Conservation (phyloP, 2,329 filamentous ascomycete species). For the Aspergillus fructus region DNA sequence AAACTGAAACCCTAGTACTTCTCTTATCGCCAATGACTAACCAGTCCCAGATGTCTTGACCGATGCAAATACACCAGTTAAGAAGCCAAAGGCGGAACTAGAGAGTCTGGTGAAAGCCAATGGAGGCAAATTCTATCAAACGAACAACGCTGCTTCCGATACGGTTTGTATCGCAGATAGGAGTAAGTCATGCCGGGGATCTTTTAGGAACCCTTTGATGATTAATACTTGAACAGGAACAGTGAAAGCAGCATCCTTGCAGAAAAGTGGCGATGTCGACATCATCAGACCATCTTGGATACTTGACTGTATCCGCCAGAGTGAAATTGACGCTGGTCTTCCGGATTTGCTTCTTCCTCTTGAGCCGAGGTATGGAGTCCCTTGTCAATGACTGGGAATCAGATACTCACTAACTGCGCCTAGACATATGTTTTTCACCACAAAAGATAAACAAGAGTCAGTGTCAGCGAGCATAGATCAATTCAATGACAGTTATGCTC, state of each 20-base stretch:
- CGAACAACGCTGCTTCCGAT: conserved; percentile 58
- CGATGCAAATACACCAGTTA: conserved; percentile 67
- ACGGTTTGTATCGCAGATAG: conserved; percentile 80
- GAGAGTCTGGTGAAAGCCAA: conserved; percentile 80
- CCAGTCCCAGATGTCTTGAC: conserved; percentile 62
- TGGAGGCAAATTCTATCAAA: conserved; percentile 77
- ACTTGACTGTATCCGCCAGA: conserved; percentile 70
- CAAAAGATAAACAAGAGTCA: conserved; percentile 53
- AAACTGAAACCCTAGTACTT: conserved; percentile 16
- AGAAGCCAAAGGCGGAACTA: conserved; percentile 74
- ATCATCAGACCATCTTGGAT: conserved; percentile 82
- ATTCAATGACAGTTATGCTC: conserved; percentile 79
- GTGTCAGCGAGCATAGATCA: conserved; percentile 67
- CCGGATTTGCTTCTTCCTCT: conserved; percentile 63
- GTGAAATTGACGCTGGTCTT: conserved; percentile 54
- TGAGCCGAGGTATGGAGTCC: conserved; percentile 49
- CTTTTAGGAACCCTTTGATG: not conserved
- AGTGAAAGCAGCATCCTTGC: conserved; percentile 79
- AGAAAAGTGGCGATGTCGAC: conserved; percentile 68
- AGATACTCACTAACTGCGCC: conserved; percentile 5
- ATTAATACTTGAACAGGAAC: conserved; percentile 40
- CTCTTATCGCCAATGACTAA: conserved; percentile 11
- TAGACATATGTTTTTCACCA: conserved; percentile 71
- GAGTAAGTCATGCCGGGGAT: conserved; percentile 38
- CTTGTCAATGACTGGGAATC: conserved; percentile 32